Conservation (phyloP, 2,329 filamentous ascomycete genomes). For the Colletotrichum cordylinicola region DNA sequence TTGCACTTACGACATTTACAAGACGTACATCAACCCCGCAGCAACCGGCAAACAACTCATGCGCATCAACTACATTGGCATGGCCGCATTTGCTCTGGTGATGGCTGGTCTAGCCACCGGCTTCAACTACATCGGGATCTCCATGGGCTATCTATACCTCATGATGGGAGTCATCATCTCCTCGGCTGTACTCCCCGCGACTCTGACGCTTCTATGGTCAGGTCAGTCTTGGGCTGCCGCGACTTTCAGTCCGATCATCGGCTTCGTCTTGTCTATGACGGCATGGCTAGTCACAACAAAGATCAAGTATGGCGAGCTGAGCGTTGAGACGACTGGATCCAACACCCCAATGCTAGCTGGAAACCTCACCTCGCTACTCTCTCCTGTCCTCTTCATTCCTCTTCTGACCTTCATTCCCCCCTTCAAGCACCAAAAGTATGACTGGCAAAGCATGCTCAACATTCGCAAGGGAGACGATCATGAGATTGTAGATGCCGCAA, state of each 20-base stretch:
- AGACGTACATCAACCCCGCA: constrained; percentile 77
- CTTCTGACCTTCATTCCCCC: constrained; percentile 64
- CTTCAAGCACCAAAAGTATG: constrained; percentile 65
- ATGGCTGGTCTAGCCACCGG: constrained; percentile 78
- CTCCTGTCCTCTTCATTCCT: constrained; percentile 73
- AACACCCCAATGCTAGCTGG: constrained; percentile 83
- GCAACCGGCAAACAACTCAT: constrained; percentile 76
- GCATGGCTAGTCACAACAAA: constrained; percentile 82
- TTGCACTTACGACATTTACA: constrained; percentile 80
- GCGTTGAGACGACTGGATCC: constrained; percentile 73
- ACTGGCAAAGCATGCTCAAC: constrained; percentile 77
- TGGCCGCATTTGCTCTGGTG: constrained; percentile 71
- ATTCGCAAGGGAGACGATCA: constrained; percentile 78
- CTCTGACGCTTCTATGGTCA: constrained; percentile 76
- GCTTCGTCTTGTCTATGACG: constrained; percentile 71
- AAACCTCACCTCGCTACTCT: constrained; percentile 78
- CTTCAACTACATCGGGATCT: constrained; percentile 70
- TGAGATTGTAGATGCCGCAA: constrained; percentile 66
- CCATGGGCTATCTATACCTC: constrained; percentile 82
- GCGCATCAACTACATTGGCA: constrained; percentile 71
- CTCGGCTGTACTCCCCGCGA: constrained; percentile 76
- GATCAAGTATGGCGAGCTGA: constrained; percentile 68
- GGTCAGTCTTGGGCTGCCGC: constrained; percentile 67
- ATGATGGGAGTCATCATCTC: constrained; percentile 87
- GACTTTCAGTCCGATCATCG: constrained; percentile 70